Conservation (phyloP, 75 land plant genomes). For the Chamaecyparis obtusa region DNA sequence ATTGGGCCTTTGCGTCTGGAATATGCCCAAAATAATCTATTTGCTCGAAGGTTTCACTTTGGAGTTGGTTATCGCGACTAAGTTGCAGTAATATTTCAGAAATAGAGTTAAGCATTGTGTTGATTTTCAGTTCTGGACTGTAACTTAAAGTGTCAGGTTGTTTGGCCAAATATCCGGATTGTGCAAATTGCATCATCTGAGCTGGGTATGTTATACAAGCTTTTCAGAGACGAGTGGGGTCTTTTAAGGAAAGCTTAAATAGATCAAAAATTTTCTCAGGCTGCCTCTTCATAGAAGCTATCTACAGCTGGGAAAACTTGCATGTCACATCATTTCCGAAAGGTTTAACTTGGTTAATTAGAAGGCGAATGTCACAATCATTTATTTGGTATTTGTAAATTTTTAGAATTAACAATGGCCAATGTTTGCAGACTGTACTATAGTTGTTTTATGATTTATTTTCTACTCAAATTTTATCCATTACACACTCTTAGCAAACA, state of each 20-base stretch:
- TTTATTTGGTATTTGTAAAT: not conserved
- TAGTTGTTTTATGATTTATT: not conserved
- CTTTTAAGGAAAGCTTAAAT: not conserved
- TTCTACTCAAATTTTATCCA: not conserved
- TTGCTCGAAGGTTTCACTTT: conserved; percentile 81
- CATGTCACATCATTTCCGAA: not conserved
- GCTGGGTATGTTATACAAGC: not conserved
- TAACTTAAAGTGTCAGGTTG: not conserved
- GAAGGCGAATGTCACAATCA: not conserved
- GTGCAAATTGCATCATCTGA: not conserved
- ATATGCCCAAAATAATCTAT: conserved; percentile 78
- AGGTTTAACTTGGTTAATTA: not conserved
- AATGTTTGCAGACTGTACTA: not conserved
- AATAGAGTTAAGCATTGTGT: not conserved
- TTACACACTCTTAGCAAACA: not conserved
- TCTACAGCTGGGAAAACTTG: not conserved
- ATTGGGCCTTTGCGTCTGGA: conserved; percentile 89
- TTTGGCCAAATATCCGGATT: not conserved
- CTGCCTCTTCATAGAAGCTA: not conserved
- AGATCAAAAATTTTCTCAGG: not conserved
- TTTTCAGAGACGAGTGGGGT: not conserved
- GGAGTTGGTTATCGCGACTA: conserved; percentile 89
- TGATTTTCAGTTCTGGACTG: not conserved
- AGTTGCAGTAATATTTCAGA: conserved; percentile 8
- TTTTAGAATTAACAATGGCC: not conserved